Conservation (phyloP, 805 yeast genomes). For the Starmerella bacillaris region DNA sequence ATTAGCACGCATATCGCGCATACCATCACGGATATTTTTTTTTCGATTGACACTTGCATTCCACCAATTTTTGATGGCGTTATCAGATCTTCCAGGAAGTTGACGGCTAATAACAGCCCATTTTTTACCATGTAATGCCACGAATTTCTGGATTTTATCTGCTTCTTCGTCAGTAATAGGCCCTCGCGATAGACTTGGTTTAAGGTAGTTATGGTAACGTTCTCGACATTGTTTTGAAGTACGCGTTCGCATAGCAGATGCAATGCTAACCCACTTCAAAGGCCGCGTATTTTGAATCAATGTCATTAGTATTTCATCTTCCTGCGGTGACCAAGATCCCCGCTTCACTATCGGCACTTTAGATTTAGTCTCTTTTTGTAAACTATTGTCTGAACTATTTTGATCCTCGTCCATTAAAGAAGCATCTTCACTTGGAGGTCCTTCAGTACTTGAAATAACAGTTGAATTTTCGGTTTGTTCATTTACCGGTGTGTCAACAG, state of each 20-base stretch:
- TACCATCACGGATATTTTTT: conserved; percentile 21
- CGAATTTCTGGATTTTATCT: conserved; percentile 57
- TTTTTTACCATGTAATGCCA: conserved; percentile 60
- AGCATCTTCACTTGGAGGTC: too few species aligned
- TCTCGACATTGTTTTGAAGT: conserved; percentile 88
- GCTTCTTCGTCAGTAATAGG: conserved; percentile 83
- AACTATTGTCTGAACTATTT: too few species aligned
- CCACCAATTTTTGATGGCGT: conserved; percentile 92
- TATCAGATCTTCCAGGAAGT: conserved; percentile 72
- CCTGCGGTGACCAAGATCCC: conserved; percentile 85
- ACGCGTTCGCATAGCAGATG: conserved; percentile 52
- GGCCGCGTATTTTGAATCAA: conserved; percentile 58
- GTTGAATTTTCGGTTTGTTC: too few species aligned
- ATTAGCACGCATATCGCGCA: neutral
- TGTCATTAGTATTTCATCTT: conserved; percentile 54
- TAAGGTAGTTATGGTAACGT: conserved; percentile 76
- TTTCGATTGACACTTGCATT: conserved; percentile 81
- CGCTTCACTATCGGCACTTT: conserved; percentile 27
- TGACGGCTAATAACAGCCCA: conserved; percentile 92
- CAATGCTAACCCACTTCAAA: conserved; percentile 74
- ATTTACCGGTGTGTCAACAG: too few species aligned
- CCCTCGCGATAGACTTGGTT: conserved; percentile 61
- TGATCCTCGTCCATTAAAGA: too few species aligned
- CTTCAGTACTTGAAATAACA: too few species aligned
- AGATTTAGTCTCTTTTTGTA: too few species aligned